Evolutionary conservation across 352 stramenopile genomes (phyloP), one percentile per base, ranked within the genome.

Genomic region (Phytophthora brassicae): DNA sequence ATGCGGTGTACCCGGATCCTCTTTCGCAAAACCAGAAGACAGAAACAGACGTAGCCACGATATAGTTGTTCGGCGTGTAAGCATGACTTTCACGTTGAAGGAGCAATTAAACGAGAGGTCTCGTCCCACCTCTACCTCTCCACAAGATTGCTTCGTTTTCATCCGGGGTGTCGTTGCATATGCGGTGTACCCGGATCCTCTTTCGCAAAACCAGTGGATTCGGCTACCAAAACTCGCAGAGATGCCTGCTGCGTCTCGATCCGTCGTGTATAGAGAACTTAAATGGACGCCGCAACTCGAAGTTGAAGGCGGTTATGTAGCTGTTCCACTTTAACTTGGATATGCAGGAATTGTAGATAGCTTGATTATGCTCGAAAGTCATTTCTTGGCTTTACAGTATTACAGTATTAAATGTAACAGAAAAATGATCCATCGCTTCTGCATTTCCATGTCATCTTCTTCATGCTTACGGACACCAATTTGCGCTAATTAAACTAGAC

Each of bases 291-390:
- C 49, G 0, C 17, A 42, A 33, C 2, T 52, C 0, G 58, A 66
- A 22, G 26, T 66, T 13, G 16, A 66, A 7, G 42, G 36, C n/a
- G 58, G 53, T n/a, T 66, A 60, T 22, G 44, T 53, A 16, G 53
- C 29, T 8, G 43, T 45, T 19, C 29, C 53, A 38, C 5, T 20
- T 13, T 53, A n/a, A 41, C n/a, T 39, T 4, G 39, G 9, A n/a
- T 12, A 56, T 45, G n/a, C 16, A 1, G 22, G 41, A 47, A 47
- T 47, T 47, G 17, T 8, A n/a, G n/a, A 17, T 14, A 39, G 2
- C 8, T 17, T 39, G 17, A 38, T 38, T n/a, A n/a, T n/a, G n/a
- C n/a, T n/a, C n/a, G n/a, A n/a, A n/a, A n/a, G n/a, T n/a, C n/a
- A n/a, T n/a, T n/a, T n/a, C n/a, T n/a, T n/a, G n/a, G n/a, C n/a